These are phyloP conservation scores for Stephanodiscus minutulus DNA, from an alignment of 108 stramenopile genomes.

Conservation along the genomic window DNA sequence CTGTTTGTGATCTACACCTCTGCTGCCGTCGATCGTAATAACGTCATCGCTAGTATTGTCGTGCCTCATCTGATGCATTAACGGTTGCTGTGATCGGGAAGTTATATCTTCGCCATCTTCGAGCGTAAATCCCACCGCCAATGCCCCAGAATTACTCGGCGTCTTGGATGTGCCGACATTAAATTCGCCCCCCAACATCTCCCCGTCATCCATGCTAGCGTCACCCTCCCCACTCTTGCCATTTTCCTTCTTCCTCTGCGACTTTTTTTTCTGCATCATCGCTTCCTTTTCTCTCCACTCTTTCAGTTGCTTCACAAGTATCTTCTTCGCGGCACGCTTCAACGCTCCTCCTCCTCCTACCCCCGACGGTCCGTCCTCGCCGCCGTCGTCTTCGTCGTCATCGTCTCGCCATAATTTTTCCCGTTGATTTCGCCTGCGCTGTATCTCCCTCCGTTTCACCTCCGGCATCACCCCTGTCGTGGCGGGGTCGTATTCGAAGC, in stretches of 20 bases:
- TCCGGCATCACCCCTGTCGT: constrained; percentile 68
- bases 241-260: not conserved
- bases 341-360: constrained; percentile 39
- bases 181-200: not conserved
- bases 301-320: constrained; percentile 68
- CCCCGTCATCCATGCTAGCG: constrained; percentile 11
- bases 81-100: constrained; percentile 3
- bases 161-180: not conserved
- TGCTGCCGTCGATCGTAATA: constrained; percentile 7
- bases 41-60: constrained; percentile 26
- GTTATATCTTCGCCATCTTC: constrained; percentile 26
- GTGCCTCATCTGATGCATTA: constrained; percentile 26
- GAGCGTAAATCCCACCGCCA: constrained; percentile 69
- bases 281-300: constrained; percentile 40
- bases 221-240: constrained; percentile 8
- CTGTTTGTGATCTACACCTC: constrained; percentile 1
- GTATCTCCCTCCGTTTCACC: constrained; percentile 86
- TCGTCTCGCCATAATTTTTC: constrained; percentile 61
- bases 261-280: constrained; percentile 15
- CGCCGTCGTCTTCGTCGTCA: constrained; percentile 32
- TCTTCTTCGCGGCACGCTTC: constrained; percentile 72
- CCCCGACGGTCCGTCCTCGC: not conserved
- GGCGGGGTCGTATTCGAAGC: too few species aligned
- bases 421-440: constrained; percentile 58
- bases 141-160: constrained; percentile 34